phyloP scores from a whole-genome alignment of 2,329 filamentous ascomycete species.

The Coniochaeta hoffmannii region DNA sequence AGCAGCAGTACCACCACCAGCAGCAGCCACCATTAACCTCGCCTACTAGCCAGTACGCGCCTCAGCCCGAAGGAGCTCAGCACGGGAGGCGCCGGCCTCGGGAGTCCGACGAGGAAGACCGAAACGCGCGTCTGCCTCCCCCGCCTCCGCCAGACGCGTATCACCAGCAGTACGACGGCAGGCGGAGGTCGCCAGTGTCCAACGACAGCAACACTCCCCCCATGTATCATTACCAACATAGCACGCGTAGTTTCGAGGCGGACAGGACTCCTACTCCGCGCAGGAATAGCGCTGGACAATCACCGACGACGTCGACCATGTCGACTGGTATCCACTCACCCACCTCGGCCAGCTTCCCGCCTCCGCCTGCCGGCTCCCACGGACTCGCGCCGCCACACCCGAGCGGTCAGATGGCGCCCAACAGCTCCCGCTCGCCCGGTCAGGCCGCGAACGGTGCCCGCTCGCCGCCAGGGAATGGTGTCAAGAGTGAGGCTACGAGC shows the following conservation, averaged over 20 bases:
- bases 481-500: not conserved
- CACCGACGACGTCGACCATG: conserved; percentile 22
- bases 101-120: conserved; percentile 31
- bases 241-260: conserved; percentile 22
- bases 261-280: conserved; percentile 29
- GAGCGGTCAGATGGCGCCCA: not conserved
- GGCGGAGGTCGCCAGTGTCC: conserved; percentile 3
- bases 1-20: conserved; percentile 13
- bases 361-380: not conserved
- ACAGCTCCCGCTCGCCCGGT: conserved; percentile 5
- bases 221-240: conserved; percentile 22
- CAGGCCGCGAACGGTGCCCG: not conserved
- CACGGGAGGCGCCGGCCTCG: conserved; percentile 26
- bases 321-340: not conserved
- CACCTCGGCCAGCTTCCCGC: not conserved
- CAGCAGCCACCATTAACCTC: conserved; percentile 19
- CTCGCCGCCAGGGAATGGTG: not conserved
- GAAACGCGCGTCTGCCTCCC: conserved; percentile 33
- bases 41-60: conserved; percentile 27
- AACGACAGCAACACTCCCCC: not conserved
- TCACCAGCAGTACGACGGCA: conserved; percentile 20
- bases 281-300: conserved; percentile 25
- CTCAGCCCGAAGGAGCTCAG: conserved; percentile 27
- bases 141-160: conserved; percentile 36
- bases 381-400: not conserved